Evolutionary conservation across 306 rosid species (phyloP).

Genomic region (Castanea crenata): DNA sequence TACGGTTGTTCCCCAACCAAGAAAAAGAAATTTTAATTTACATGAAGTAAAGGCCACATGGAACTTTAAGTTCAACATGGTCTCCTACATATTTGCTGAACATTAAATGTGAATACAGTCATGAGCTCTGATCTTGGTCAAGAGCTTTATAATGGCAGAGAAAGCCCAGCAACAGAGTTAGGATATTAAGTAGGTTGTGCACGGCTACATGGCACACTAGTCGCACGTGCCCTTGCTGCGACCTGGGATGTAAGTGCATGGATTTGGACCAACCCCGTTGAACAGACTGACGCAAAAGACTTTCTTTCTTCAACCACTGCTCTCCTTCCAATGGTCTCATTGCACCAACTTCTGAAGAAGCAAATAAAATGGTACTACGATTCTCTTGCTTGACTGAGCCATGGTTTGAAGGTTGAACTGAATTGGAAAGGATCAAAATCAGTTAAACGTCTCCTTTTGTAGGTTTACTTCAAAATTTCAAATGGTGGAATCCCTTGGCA

Average conservation of each 20-base stretch:
- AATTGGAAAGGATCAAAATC: constrained; percentile 3
- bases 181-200: not conserved
- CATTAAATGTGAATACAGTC: not conserved
- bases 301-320: constrained; percentile 14
- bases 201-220: not conserved
- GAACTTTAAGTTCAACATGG: not conserved
- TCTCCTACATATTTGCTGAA: not conserved
- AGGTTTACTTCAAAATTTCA: no score
- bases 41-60: not conserved
- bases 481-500: no score
- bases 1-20: not conserved
- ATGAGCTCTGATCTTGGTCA: not conserved
- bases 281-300: constrained; percentile 9
- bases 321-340: constrained; percentile 32
- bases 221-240: constrained; percentile 3
- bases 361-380: constrained; percentile 6
- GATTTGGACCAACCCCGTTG: constrained; percentile 23
- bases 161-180: not conserved
- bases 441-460: not conserved
- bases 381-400: constrained; percentile 16
- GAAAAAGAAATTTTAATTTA: not conserved
- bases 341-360: constrained; percentile 25
- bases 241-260: constrained; percentile 30
- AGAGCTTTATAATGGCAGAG: not conserved
- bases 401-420: constrained; percentile 30